phyloP scores from a whole-genome alignment of 2,329 filamentous ascomycete species.

The Scortechinia acanthostroma region DNA sequence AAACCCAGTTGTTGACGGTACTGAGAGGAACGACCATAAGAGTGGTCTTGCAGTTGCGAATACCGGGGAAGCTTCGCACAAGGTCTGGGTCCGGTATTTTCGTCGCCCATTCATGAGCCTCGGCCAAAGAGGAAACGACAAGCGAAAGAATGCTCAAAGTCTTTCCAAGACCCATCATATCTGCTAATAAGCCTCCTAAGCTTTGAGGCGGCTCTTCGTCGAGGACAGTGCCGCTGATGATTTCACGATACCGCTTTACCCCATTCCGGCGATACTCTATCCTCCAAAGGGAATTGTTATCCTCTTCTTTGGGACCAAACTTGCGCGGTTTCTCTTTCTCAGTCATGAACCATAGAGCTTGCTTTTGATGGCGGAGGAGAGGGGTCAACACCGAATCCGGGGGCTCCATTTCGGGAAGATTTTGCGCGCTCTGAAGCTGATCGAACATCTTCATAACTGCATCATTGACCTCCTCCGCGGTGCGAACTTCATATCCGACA shows the following conservation, averaged over 20 bases:
- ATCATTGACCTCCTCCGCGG: slow-evolving; percentile 77
- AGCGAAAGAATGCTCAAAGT: slow-evolving; percentile 80
- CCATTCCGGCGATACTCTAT: slow-evolving; percentile 36
- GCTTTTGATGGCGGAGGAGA: slow-evolving; percentile 79
- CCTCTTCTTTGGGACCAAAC: slow-evolving; percentile 43
- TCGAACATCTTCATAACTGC: slow-evolving; percentile 87
- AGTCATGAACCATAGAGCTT: slow-evolving; percentile 81
- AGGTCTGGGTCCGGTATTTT: slow-evolving; percentile 39
- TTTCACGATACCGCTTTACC: slow-evolving; percentile 51
- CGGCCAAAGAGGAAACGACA: slow-evolving; percentile 55
- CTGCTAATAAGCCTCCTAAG: slow-evolving; percentile 69
- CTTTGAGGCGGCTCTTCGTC: slow-evolving; percentile 55
- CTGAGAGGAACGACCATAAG: slow-evolving; percentile 83
- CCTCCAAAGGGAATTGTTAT: slow-evolving; percentile 70
- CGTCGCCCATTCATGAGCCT: slow-evolving; percentile 54
- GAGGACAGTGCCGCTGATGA: slow-evolving; percentile 71
- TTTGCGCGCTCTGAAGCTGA: slow-evolving; percentile 68
- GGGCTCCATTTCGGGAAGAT: slow-evolving; percentile 69
- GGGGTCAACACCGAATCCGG: slow-evolving; percentile 53
- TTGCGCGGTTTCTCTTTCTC: slow-evolving; percentile 64
- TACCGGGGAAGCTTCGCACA: background rate
- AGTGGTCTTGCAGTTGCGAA: slow-evolving; percentile 68
- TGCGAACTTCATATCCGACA: slow-evolving; percentile 39
- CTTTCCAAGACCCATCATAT: slow-evolving; percentile 87
- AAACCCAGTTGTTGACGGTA: slow-evolving; percentile 88